A percentile compares a stretch with the other conserved stretches of the same genome.
Evolutionary conservation across 2,329 filamentous ascomycete species (phyloP).

Genomic region (Colletotrichum chlorophyti): DNA sequence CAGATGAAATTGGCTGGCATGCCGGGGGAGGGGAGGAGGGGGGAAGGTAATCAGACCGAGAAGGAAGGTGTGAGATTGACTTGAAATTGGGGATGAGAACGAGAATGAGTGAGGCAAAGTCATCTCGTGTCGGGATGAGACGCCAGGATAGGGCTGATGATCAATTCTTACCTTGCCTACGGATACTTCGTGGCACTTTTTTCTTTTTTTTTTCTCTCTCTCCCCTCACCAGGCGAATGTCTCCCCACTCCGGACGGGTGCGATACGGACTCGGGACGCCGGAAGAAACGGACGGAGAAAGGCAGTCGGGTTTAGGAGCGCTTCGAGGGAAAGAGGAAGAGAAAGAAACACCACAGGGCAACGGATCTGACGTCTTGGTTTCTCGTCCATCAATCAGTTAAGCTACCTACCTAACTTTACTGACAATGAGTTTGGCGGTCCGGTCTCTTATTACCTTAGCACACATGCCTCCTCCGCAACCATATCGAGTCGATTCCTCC

Average conservation of each 20-base stretch:
- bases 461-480: too few relatives aligned
- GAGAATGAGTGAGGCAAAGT: slow-evolving; percentile 6
- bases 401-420: background rate
- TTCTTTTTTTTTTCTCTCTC: too few relatives aligned
- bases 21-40: background rate
- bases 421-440: too few relatives aligned
- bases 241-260: background rate
- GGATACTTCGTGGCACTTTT: too few relatives aligned
- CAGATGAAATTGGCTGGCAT: slow-evolving; percentile 5
- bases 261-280: background rate
- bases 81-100: background rate
- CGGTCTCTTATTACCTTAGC: too few relatives aligned
- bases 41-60: slow-evolving; percentile 4
- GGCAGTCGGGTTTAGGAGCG: background rate
- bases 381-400: background rate
- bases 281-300: background rate
- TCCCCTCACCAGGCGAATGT: background rate
- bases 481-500: background rate
- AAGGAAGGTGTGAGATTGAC: slow-evolving; percentile 1
- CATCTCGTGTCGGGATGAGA: slow-evolving; percentile 13
- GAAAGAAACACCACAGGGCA: background rate
- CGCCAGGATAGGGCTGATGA: slow-evolving; percentile 27
- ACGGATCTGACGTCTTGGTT: background rate
- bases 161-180: slow-evolving; percentile 18
- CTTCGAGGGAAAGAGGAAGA: background rate